Base-by-base conservation (phyloP, 2,329 filamentous ascomycete genomes). In the Ramichloridium luteum region DNA sequence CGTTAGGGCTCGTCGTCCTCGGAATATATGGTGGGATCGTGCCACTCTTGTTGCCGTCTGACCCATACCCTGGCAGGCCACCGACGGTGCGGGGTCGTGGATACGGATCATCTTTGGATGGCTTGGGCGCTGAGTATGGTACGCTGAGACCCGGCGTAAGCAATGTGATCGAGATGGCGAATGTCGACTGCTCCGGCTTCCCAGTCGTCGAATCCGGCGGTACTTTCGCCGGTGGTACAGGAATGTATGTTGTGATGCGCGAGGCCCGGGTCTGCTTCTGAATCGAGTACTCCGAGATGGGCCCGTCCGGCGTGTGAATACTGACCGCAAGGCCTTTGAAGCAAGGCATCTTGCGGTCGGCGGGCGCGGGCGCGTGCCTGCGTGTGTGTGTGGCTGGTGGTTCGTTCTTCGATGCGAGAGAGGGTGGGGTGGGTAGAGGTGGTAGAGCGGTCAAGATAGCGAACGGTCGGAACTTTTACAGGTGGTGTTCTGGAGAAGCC, bases 291-390 rank as follows among this genome's bases (percentile, higher is more conserved):
- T 98, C 90, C 40, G 85, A 70, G 45, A 98, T 74, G 45, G 90
- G 86, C 27, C 74, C 74, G 46, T 72, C 68, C 47, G 84, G 72
- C 27, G 74, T 76, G 64, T 98, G 90, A 58, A 96, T 92, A 71
- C 83, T 93, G 57, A 96, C 88, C 51, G 90, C 88, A 63, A 98
- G 85, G 62, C 90, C 90, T 68, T 96, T 93, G 68, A 96, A 98
- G 74, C 86, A 96, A 66, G 90, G 90, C 90, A 81, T 81, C 46
- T 44, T 55, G 46, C 45, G 48, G 48, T 46, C 46, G 20, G n/a
- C 20, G 8, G 8, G n/a, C 11, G n/a, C n/a, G n/a, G n/a, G n/a
- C n/a, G n/a, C n/a, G n/a, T n/a, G n/a, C n/a, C n/a, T n/a, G n/a
- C n/a, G n/a, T n/a, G n/a, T n/a, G n/a, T n/a, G n/a, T n/a, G n/a